These are phyloP conservation scores for Bisporella sp. DNA, from an alignment of 2,329 filamentous ascomycete genomes.

Conservation along the genomic window DNA sequence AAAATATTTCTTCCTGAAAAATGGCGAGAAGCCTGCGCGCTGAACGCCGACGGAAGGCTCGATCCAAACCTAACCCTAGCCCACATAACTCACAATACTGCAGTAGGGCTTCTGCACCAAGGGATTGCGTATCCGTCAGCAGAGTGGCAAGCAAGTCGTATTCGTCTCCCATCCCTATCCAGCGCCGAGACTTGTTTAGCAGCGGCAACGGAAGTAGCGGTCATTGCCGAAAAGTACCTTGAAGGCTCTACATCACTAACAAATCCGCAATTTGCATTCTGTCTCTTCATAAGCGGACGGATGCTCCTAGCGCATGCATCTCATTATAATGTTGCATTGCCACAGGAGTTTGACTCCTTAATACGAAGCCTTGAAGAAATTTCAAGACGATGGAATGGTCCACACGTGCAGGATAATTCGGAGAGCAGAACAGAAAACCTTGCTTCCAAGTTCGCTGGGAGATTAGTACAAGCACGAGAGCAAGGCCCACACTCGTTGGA, in stretches of 20 bases:
- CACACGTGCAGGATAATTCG: constrained; percentile 4
- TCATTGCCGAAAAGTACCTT: constrained; percentile 22
- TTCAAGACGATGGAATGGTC: constrained; percentile 31
- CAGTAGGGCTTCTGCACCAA: constrained; percentile 22
- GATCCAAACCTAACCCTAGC: constrained; percentile 24
- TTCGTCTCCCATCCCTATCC: constrained; percentile 17
- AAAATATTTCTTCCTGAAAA: constrained; percentile 25
- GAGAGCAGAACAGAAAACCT: constrained; percentile 19
- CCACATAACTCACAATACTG: constrained; percentile 26
- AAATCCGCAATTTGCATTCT: constrained; percentile 28
- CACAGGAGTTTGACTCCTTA: constrained; percentile 27
- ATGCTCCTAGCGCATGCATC: constrained; percentile 28
- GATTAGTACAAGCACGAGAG: constrained; percentile 24
- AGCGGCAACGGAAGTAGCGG: constrained; percentile 20
- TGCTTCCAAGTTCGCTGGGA: constrained; percentile 29
- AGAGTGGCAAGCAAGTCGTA: constrained; percentile 21
- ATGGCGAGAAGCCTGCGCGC: constrained; percentile 27
- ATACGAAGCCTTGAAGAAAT: constrained; percentile 30
- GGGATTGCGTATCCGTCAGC: constrained; percentile 26
- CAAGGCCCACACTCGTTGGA: constrained; percentile 24
- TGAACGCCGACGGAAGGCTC: constrained; percentile 30
- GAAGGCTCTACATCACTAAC: constrained; percentile 21
- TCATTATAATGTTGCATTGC: constrained; percentile 26
- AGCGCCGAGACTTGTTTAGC: constrained; percentile 22
- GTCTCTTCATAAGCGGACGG: constrained; percentile 25